phyloP scores from a whole-genome alignment of 805 yeast genomes.

The Candida oleophila region DNA sequence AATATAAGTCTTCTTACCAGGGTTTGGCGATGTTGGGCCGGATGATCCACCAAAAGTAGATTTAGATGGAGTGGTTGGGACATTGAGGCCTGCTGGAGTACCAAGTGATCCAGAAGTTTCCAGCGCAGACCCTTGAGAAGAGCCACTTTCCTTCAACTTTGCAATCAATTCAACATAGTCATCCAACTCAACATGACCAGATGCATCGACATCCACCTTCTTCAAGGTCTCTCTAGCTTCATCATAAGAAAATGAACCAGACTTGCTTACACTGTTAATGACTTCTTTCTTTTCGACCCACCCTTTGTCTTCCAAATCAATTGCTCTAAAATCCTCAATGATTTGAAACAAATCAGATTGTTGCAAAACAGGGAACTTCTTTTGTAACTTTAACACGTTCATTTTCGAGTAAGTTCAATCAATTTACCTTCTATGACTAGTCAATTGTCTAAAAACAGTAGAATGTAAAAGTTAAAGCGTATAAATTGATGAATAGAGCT shows the following conservation, averaged over 20 bases:
- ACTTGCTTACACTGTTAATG: slow-evolving; percentile 74
- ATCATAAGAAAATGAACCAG: slow-evolving; percentile 84
- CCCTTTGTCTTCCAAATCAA: slow-evolving; percentile 90
- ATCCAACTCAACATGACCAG: slow-evolving; percentile 95
- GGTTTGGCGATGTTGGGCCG: slow-evolving; percentile 16
- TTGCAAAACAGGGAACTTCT: slow-evolving; percentile 78
- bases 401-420: slow-evolving; percentile 13
- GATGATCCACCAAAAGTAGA: slow-evolving; percentile 12
- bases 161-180: slow-evolving; percentile 86
- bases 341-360: slow-evolving; percentile 85
- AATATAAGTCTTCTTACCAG: slow-evolving; percentile 63
- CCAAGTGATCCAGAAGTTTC: slow-evolving; percentile 13
- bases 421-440: no score
- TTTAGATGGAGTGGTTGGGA: slow-evolving; percentile 22
- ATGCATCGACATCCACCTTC: slow-evolving; percentile 88
- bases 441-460: background rate
- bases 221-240: slow-evolving; percentile 92
- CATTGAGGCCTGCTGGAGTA: slow-evolving; percentile 1
- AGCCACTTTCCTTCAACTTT: slow-evolving; percentile 60
- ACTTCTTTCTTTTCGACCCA: slow-evolving; percentile 91
- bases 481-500: background rate
- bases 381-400: slow-evolving; percentile 51
- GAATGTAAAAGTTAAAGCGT: background rate
- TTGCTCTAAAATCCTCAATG: slow-evolving; percentile 79
- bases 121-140: slow-evolving; percentile 23